Evolutionary conservation across 2,329 filamentous ascomycete genomes (phyloP), one percentile per base, ranked within the genome.

Genomic region (Colletotrichum lini): DNA sequence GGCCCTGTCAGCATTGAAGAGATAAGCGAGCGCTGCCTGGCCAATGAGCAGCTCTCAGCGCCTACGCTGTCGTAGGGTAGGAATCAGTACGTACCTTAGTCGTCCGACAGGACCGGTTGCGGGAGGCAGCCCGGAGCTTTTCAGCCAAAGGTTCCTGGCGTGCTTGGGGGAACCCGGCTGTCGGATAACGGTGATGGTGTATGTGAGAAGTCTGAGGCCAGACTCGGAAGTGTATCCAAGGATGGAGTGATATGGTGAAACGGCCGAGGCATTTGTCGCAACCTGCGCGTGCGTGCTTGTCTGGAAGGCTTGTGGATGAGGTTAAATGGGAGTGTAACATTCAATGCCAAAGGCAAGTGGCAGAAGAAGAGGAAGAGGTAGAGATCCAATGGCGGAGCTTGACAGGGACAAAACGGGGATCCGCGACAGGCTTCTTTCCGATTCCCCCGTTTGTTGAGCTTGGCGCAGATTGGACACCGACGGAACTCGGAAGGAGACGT

Each of bases 181-280:
- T 23, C 21, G 16, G 53, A 42, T 26, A 9, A n/a, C 12, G 44
- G n/a, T 38, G 47, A 30, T 45, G 23, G 23, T 40, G n/a, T 47
- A 38, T n/a, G n/a, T 42, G 50, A 47, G 58, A 38, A 54, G 45
- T 35, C 18, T 21, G 13, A 26, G 9, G 30, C 30, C 13, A 12
- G 18, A 21, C 30, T 58, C 44, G 21, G 38, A 62, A 62, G 68
- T n/a, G 21, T 62, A 35, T 65, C 53, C n/a, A 42, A 40, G 15
- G 38, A 42, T 62, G 44, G n/a, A 38, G 23, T 21, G 49, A 23
- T 18, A 63, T 44, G 58, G 58, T 72, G 65, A 72, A 72, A 72
- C 69, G 44, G 53, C 69, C 69, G 65, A 72, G 69, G 65, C 40
- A 64, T 13, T 44, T 69, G 47, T 42, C 42, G 54, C n/a, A 26